These are phyloP conservation scores for Strobilomyces echinocephalus DNA, from an alignment of 768 basidiomycete genomes.

Conservation along the genomic window DNA sequence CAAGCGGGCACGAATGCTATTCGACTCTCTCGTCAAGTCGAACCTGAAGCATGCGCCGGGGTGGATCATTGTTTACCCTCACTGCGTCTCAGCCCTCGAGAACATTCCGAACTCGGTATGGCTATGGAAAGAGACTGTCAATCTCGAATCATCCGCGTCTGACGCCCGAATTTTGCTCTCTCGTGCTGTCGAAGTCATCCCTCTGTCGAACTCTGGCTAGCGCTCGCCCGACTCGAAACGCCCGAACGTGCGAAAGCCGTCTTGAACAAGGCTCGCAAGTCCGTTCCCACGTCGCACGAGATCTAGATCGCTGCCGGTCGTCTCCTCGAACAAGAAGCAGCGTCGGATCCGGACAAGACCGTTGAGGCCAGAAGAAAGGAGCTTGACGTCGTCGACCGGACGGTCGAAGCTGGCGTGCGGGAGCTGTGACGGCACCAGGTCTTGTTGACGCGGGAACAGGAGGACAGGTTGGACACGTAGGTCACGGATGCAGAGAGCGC, in stretches of 20 bases:
- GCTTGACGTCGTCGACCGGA: too few species aligned
- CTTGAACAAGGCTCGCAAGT: slow-evolving; percentile 91
- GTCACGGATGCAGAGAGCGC: slow-evolving; percentile 84
- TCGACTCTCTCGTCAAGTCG: slow-evolving; percentile 88
- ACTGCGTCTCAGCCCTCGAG: slow-evolving; percentile 64
- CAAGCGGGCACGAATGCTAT: slow-evolving; percentile 47
- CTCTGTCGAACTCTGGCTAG: slow-evolving; percentile 65
- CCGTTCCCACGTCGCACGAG: slow-evolving; percentile 37
- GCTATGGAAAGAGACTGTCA: slow-evolving; percentile 97
- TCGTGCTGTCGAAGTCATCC: too few species aligned
- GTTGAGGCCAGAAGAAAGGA: too few species aligned
- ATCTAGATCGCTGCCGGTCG: too few species aligned
- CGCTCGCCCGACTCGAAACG: slow-evolving; percentile 93
- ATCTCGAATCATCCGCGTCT: slow-evolving; percentile 77
- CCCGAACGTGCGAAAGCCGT: slow-evolving; percentile 89
- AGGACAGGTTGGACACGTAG: slow-evolving; percentile 89
- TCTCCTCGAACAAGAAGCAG: too few species aligned
- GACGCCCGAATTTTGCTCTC: slow-evolving; percentile 71
- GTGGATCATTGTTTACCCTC: slow-evolving; percentile 63
- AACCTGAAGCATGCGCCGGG: slow-evolving; percentile 95
- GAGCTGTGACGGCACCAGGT: slow-evolving; percentile 81
- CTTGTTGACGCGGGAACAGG: slow-evolving; percentile 81
- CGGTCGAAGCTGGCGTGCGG: slow-evolving; percentile 9
- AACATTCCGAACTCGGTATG: slow-evolving; percentile 41
- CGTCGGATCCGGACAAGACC: too few species aligned